Conservation (phyloP, 2,329 filamentous ascomycete genomes). For the Clathrospora elynae region DNA sequence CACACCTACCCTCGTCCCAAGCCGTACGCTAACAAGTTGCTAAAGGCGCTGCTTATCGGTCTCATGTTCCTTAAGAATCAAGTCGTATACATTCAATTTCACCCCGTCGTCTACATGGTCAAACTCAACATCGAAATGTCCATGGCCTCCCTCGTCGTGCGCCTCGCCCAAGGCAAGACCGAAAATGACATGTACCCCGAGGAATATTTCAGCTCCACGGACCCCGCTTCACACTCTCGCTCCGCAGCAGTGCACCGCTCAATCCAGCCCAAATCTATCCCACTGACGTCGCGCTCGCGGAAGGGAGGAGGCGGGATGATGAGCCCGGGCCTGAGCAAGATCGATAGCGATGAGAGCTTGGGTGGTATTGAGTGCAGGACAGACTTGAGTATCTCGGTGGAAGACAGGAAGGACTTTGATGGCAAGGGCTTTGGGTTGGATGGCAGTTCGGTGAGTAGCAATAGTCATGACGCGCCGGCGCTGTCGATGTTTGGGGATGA, state of each 20-base stretch:
- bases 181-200: slow-evolving; percentile 36
- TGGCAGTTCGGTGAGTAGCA: slow-evolving; percentile 25
- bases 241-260: slow-evolving; percentile 15
- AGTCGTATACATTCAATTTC: slow-evolving; percentile 51
- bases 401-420: slow-evolving; percentile 9
- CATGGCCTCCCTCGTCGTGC: slow-evolving; percentile 51
- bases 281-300: slow-evolving; percentile 20
- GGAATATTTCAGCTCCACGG: slow-evolving; percentile 24
- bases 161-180: slow-evolving; percentile 39
- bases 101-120: slow-evolving; percentile 52
- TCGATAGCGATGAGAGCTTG: slow-evolving; percentile 31
- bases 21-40: neutral
- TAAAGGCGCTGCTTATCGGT: slow-evolving; percentile 46
- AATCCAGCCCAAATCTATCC: slow-evolving; percentile 21
- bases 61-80: slow-evolving; percentile 48
- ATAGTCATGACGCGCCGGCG: slow-evolving; percentile 25
- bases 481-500: slow-evolving; percentile 38
- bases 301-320: neutral
- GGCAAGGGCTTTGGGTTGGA: too few species aligned
- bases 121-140: slow-evolving; percentile 54
- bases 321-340: slow-evolving; percentile 21
- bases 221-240: slow-evolving; percentile 21
- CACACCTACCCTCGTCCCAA: neutral
- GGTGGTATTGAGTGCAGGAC: slow-evolving; percentile 35
- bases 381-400: slow-evolving; percentile 2